Evolutionary conservation across 306 rosid genomes (phyloP), one percentile per base, ranked within the genome.

Genomic region (Crotalaria pallida): DNA sequence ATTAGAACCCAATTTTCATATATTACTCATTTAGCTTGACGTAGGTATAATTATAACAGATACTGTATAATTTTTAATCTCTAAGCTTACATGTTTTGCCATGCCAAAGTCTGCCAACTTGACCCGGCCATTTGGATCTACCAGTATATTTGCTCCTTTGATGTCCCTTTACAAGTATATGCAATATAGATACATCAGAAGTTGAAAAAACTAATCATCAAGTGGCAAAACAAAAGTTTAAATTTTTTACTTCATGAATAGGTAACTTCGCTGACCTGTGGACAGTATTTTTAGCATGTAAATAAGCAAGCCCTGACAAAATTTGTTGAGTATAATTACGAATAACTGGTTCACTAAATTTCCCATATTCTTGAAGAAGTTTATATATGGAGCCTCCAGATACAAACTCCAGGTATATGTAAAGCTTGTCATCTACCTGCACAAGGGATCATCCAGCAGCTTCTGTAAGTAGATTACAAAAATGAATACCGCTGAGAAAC

Each of bases 51-150:
- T 21, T 18, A 59, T 65, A 36, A 79, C 21, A 38, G 71, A 64
- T 41, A 19, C 66, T 2, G 15, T 67, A 65, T 38, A 18, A 4
- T 17, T 23, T 58, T 52, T 51, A 67, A 67, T 81, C 73, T 43
- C 67, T 21, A 57, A 18, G 67, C 96, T 91, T 89, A 95, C 99
- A 85, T 95, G 99, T 81, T 95, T 95, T 61, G 99, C 99, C 99
- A 95, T 95, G 84, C 99, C 97, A 86, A 95, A 95, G 80, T 95
- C 99, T 48, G 96, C 99, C 86, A 95, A 79, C 82, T 91, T 95
- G 77, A 95, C 91, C 43, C 96, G 89, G 38, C 99, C 97, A 80
- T 69, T 83, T 72, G 96, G 97, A 85, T 95, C 99, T 27, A 95
- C 97, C 31, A 95, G 87, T 81, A 95, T 95, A 83, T 95, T 95